Percentiles rank a stretch among this genome's conserved stretches.
phyloP scores from a whole-genome alignment of 768 basidiomycete species.

The Boletales sp. region DNA sequence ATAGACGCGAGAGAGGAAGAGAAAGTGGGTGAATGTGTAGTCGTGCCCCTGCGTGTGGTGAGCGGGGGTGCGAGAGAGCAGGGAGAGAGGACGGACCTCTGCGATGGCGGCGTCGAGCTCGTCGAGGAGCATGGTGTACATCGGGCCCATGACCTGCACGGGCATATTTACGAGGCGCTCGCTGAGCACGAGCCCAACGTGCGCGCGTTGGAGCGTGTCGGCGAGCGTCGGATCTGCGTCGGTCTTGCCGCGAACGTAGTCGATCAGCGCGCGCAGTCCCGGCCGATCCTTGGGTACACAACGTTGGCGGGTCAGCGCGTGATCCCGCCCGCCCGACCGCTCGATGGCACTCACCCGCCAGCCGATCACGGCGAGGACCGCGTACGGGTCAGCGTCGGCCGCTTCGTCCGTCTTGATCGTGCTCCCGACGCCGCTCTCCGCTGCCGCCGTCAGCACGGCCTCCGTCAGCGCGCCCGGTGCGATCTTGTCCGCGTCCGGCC shows the following conservation, averaged over 20 bases:
- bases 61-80: not conserved
- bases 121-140: constrained; percentile 85
- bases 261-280: constrained; percentile 63
- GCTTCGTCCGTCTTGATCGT: constrained; percentile 82
- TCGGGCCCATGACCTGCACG: constrained; percentile 85
- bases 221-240: constrained; percentile 48
- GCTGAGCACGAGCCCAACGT: constrained; percentile 81
- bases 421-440: constrained; percentile 75
- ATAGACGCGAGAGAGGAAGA: constrained; percentile 80
- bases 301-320: no score
- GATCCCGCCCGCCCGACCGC: constrained; percentile 55
- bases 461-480: constrained; percentile 74
- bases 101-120: constrained; percentile 67
- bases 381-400: constrained; percentile 67
- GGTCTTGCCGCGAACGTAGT: constrained; percentile 67
- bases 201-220: constrained; percentile 32
- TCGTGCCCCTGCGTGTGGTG: constrained; percentile 44
- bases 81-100: constrained; percentile 48
- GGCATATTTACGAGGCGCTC: constrained; percentile 96
- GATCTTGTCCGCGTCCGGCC: constrained; percentile 68
- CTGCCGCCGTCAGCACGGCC: constrained; percentile 68
- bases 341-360: constrained; percentile 46
- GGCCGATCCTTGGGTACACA: no score
- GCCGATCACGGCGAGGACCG: constrained; percentile 81
- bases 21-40: constrained; percentile 67